A percentile compares a stretch with the other conserved stretches of the same genome.
These are phyloP conservation scores for Tylopilus rubrobrunneus DNA, from an alignment of 768 basidiomycete genomes.

Conservation along the genomic window DNA sequence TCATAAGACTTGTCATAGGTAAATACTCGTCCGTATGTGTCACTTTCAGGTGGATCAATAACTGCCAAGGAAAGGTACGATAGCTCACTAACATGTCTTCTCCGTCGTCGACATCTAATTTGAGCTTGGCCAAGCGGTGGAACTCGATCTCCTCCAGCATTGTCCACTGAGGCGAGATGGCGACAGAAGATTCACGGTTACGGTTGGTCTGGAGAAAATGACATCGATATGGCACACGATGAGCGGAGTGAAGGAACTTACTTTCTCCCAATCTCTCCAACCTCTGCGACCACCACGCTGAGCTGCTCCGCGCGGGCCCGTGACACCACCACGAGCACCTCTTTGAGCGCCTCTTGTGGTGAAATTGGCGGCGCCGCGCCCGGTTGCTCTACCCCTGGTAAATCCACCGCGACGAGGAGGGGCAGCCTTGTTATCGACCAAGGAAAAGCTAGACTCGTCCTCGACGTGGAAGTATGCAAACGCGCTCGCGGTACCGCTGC, in stretches of 20 bases:
- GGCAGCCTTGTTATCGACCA: slow-evolving; percentile 85
- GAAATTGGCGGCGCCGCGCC: slow-evolving; percentile 33
- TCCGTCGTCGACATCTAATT: slow-evolving; percentile 90
- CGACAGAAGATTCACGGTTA: slow-evolving; percentile 88
- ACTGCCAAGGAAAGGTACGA: background rate
- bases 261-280: slow-evolving; percentile 96
- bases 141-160: slow-evolving; percentile 98
- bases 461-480: slow-evolving; percentile 98
- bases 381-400: slow-evolving; percentile 43
- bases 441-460: slow-evolving; percentile 94
- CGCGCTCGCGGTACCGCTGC: slow-evolving; percentile 84
- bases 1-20: slow-evolving; percentile 95
- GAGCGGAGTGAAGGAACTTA: slow-evolving; percentile 27
- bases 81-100: slow-evolving; percentile 73
- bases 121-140: slow-evolving; percentile 83
- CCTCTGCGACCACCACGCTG: slow-evolving; percentile 51
- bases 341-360: slow-evolving; percentile 41
- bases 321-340: slow-evolving; percentile 41
- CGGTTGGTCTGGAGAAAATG: slow-evolving; percentile 58
- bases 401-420: slow-evolving; percentile 71
- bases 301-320: slow-evolving; percentile 41
- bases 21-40: slow-evolving; percentile 84
- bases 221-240: background rate
- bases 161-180: slow-evolving; percentile 88
- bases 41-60: slow-evolving; percentile 41